Base-by-base conservation (phyloP, 805 yeast genomes). In the Cyberlindnera meyerae region DNA sequence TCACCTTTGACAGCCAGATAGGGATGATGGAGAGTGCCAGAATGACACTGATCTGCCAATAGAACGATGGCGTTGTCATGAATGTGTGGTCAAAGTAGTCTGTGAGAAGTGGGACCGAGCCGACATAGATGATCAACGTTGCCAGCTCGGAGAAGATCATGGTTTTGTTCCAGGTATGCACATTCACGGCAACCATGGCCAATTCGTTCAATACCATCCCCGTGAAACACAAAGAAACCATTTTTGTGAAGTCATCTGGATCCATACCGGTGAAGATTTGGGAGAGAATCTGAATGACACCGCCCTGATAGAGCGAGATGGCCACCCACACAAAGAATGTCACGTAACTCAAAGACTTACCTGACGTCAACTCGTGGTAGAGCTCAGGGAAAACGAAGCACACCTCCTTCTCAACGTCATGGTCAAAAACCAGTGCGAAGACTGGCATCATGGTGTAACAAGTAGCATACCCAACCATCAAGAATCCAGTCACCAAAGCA, bases 381-480 rank as follows among this genome's bases (percentile, higher is more conserved):
- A 93, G 71, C 60, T 93, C 99, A 0, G 99, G 99, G 57, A 90
- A 93, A 39, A 88, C 69, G 40, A 81, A 80, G 2, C 96, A 94
- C 45, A 93, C 73, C 35, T 79, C 82, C 56, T 88, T 96, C 51
- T 80, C 88, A 31, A 93, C 89, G 58, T 93, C 99, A 37, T 80
- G 77, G 57, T 93, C 97, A 31, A 87, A 70, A 0, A 94, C 96
- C 47, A 93, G 64, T 0, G 96, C 85, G 52, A 93, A 93, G 2
- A 93, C 97, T 0, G 99, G 99, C 39, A 90, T 88, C 99, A 93
- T 93, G 0, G 99, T 93, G 61, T 93, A 93, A 36, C 87, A 73
- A 0, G 99, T 93, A 2, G 97, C 95, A 61, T 93, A 93, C 2
- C 98, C 99, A 29, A 93, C 98, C 97, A 93, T 88, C 31, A 93